phyloP scores from a whole-genome alignment of 2,329 filamentous ascomycete species.

The Acarospora socialis region DNA sequence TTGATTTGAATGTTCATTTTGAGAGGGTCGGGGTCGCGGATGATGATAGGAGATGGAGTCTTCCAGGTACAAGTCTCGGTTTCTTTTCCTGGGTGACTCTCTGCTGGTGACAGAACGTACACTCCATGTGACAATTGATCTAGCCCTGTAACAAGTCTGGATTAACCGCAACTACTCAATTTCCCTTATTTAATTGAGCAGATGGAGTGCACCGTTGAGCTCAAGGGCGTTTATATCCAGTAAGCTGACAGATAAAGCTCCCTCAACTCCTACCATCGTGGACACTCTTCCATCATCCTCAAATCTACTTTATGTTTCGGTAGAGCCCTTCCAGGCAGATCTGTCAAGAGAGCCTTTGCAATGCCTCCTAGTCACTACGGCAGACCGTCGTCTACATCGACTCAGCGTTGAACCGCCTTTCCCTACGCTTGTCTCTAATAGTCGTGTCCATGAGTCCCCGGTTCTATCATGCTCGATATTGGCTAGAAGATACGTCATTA shows the following conservation, averaged over 20 bases:
- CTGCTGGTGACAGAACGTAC: too few species aligned
- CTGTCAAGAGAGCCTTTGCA: slow-evolving; percentile 10
- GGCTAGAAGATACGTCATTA: slow-evolving; percentile 9
- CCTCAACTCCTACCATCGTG: slow-evolving; percentile 29
- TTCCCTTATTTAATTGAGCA: slow-evolving; percentile 8
- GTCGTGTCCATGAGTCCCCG: slow-evolving; percentile 35
- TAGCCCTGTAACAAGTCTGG: too few species aligned
- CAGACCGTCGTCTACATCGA: slow-evolving; percentile 35
- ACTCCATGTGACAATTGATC: too few species aligned
- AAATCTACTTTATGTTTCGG: slow-evolving; percentile 40
- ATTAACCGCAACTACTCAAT: not conserved
- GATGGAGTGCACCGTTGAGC: too few species aligned
- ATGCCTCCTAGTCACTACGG: slow-evolving; percentile 30
- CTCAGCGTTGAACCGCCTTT: slow-evolving; percentile 5
- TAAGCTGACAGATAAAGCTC: slow-evolving; percentile 23
- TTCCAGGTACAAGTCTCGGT: slow-evolving; percentile 26
- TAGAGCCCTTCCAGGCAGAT: slow-evolving; percentile 23
- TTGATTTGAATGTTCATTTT: slow-evolving; percentile 40
- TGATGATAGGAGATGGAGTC: slow-evolving; percentile 30
- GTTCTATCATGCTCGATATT: slow-evolving; percentile 33
- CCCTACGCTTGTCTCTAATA: slow-evolving; percentile 10
- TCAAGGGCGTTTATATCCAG: too few species aligned
- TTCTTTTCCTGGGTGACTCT: not conserved
- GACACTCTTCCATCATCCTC: slow-evolving; percentile 29
- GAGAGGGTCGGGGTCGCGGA: slow-evolving; percentile 39